These are phyloP conservation scores for Ambrosiella cleistominuta DNA, from an alignment of 2,329 filamentous ascomycete species.

Conservation along the genomic window DNA sequence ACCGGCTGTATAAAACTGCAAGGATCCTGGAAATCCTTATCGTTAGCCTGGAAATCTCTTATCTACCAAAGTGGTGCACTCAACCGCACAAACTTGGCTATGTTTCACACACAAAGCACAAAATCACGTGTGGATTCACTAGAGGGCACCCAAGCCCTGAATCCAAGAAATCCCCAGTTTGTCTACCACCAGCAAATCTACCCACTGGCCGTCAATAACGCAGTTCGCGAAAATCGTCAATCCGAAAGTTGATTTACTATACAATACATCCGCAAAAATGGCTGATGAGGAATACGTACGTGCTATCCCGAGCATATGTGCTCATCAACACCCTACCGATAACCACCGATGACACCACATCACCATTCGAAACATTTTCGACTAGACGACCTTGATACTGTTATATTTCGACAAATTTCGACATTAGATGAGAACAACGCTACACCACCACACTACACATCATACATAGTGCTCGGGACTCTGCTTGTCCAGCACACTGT, in stretches of 20 bases:
- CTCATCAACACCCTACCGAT: neutral
- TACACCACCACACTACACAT: neutral
- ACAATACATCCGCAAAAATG: constrained; percentile 42
- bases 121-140: constrained; percentile 10
- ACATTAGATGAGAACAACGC: constrained; percentile 3
- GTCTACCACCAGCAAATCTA: constrained; percentile 10
- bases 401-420: constrained; percentile 5
- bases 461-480: neutral
- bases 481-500: neutral
- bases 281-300: constrained; percentile 79
- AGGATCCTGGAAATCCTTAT: neutral
- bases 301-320: constrained; percentile 19
- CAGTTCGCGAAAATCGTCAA: constrained; percentile 13
- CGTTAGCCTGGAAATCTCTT: neutral
- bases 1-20: neutral
- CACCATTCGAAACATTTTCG: constrained; percentile 5
- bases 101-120: constrained; percentile 12
- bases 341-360: neutral
- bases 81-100: constrained; percentile 4
- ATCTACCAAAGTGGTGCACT: constrained; percentile 3
- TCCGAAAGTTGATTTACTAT: constrained; percentile 12
- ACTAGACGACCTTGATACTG: constrained; percentile 16
- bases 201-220: constrained; percentile 13
- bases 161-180: constrained; percentile 11
- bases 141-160: constrained; percentile 14